Base-by-base conservation (phyloP, 2,329 filamentous ascomycete genomes). In the Aspergillus pseudotamarii region DNA sequence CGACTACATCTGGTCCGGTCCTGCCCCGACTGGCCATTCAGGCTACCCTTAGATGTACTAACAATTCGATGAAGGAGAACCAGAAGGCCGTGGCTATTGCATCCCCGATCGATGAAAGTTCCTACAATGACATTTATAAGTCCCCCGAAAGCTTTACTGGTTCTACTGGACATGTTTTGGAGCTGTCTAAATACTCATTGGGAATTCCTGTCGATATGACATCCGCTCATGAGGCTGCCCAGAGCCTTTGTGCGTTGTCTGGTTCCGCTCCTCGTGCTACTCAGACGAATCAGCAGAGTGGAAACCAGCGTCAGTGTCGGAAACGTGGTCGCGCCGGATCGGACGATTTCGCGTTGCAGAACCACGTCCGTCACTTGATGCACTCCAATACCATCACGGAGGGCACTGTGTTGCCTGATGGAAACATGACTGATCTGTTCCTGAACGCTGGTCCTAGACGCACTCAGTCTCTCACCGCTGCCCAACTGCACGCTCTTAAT, bases 271-370 rank as follows among this genome's bases (percentile, higher is more conserved):
- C 73, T 21, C 72, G 66, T 30, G 57, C 64, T n/a, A 11, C 48
- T 19, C 64, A 65, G 46, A 54, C 64, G 11, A 34, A 57, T 21
- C 60, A 62, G n/a, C 54, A 54, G 50, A 57, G 19, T 57, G 59
- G 50, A 51, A 51, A 14, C 67, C 71, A 63, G 30, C 72, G 72
- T 30, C 70, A 67, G 53, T 74, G 73, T 63, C 75, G 78, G 55
- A 80, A 80, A 62, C 78, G 79, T 59, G 76, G 77, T 55, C 76
- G 78, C 45, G 76, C 78, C 14, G 72, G 72, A 30, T 80, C 79
- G 5, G 76, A 79, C 34, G 78, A 80, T 60, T 65, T 74, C 10
- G 63, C 70, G 26, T 67, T 80, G 43, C 78, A 80, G 64, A 73
- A 72, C 58, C 73, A 79, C 59, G 76, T 80, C 56, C 78, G 78